Conservation (phyloP, 2,329 filamentous ascomycete genomes). For the Didymella lethalis region DNA sequence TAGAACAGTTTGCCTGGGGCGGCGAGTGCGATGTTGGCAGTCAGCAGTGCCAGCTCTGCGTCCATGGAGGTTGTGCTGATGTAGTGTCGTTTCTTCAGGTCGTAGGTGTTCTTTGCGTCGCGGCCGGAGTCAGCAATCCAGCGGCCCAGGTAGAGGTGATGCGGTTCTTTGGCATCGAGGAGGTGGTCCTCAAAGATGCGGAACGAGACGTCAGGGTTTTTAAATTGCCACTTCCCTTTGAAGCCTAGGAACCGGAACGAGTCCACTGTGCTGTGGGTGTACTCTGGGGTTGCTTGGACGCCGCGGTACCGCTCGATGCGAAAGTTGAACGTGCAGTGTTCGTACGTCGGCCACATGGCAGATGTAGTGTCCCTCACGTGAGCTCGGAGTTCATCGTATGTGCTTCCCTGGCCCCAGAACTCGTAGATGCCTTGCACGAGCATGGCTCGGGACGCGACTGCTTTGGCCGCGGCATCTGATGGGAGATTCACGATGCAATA, state of each 20-base stretch:
- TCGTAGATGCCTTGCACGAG: slow-evolving; percentile 85
- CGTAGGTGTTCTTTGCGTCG: slow-evolving; percentile 74
- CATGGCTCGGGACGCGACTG: slow-evolving; percentile 78
- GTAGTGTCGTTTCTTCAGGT: slow-evolving; percentile 91
- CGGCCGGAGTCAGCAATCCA: slow-evolving; percentile 72
- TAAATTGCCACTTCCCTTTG: slow-evolving; percentile 79
- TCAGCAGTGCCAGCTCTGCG: slow-evolving; percentile 87
- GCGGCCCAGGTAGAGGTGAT: slow-evolving; percentile 74
- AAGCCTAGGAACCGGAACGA: slow-evolving; percentile 81
- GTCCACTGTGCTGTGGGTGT: slow-evolving; percentile 76
- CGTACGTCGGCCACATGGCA: slow-evolving; percentile 72
- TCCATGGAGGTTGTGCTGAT: slow-evolving; percentile 99
- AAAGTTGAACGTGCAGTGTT: slow-evolving; percentile 78
- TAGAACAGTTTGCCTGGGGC: slow-evolving; percentile 86
- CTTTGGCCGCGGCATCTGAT: slow-evolving; percentile 68
- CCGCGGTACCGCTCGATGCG: slow-evolving; percentile 82
- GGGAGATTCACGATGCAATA: slow-evolving; percentile 79
- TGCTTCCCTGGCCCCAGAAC: slow-evolving; percentile 79
- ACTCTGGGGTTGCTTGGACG: slow-evolving; percentile 68
- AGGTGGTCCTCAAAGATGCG: slow-evolving; percentile 84
- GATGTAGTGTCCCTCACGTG: slow-evolving; percentile 67
- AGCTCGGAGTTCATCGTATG: slow-evolving; percentile 72
- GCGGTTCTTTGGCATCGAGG: slow-evolving; percentile 59
- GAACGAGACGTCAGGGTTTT: slow-evolving; percentile 72
- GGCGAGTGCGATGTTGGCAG: slow-evolving; percentile 87